Evolutionary conservation across 371 early-diverging fungal species (phyloP), one percentile per base, ranked within the genome.

Genomic region (Lichtheimia hyalospora): DNA sequence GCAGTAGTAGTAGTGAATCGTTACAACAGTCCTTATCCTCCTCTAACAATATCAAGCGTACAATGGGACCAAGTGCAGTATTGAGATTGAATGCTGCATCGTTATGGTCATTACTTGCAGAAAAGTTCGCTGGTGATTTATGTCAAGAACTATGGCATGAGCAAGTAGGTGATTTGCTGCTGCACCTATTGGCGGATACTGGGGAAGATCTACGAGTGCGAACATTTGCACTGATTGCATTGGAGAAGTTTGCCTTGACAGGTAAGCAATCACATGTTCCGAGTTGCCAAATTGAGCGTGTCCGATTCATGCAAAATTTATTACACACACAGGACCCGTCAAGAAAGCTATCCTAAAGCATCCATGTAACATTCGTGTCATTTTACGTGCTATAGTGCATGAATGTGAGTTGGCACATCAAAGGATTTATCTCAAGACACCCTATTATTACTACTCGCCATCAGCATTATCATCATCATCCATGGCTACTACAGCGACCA

Each of bases 171-270:
- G 62, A 71, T 42, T 50, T 72, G 8, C 34, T 81, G 44, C 40
- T 77, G 4, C 62, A 61, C 41, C 57, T 68, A 2, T 52, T 81
- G 16, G 58, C 65, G 0, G 69, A 73, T 52, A 52, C 64, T 0
- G 54, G 71, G 3, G 75, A 75, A 23, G 71, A 75, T 39, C 41
- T 68, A 7, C 62, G 54, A 21, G 77, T 75, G 3, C 70, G 81
- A 1, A 54, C 73, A 0, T 75, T 71, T 59, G 59, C 74, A 16
- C 54, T 81, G 18, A 52, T 77, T 52, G 81, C 81, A 4, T 58
- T 81, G 18, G 81, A 81, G 25, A 81, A 77, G 20, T 81, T 81
- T 59, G 69, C 81, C 7, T 42, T 73, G 20, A 80, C 81, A 54
- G 76, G 79, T 73, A 71, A 50, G 34, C 0, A 10, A 34, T 34